These are phyloP conservation scores for Penicillium soppii DNA, from an alignment of 495 filamentous ascomycete species.

Conservation along the genomic window DNA sequence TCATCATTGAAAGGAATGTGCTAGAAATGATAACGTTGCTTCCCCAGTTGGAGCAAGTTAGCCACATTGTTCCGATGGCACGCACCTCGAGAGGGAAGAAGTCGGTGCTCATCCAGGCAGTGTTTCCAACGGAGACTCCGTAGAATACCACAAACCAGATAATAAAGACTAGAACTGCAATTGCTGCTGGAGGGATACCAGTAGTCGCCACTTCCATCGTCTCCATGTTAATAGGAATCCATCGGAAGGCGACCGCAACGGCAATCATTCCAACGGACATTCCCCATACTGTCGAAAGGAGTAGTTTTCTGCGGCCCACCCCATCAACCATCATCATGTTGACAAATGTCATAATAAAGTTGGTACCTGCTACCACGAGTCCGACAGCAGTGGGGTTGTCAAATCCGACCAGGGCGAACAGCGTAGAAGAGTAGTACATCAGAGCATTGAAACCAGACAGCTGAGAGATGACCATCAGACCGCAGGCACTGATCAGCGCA, in stretches of 20 bases:
- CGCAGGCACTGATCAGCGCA: constrained; percentile 50
- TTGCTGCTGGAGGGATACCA: constrained; percentile 33
- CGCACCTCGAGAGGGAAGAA: constrained; percentile 54
- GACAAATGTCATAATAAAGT: constrained; percentile 52
- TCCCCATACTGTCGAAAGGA: constrained; percentile 50
- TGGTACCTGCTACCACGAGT: constrained; percentile 50
- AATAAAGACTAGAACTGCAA: constrained; percentile 47
- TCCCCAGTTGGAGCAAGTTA: constrained; percentile 51
- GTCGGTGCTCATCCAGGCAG: constrained; percentile 51
- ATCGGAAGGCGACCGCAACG: constrained; percentile 50
- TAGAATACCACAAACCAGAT: constrained; percentile 51
- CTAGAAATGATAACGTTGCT: constrained; percentile 53
- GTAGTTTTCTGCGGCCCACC: constrained; percentile 48
- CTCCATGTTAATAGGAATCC: constrained; percentile 45
- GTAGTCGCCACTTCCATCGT: constrained; percentile 18
- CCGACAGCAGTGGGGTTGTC: constrained; percentile 51
- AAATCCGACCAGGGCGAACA: constrained; percentile 55
- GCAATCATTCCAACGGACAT: constrained; percentile 41
- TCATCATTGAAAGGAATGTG: constrained; percentile 52
- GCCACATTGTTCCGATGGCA: constrained; percentile 53
- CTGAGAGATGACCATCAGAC: constrained; percentile 49
- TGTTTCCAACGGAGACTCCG: constrained; percentile 46
- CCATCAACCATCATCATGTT: constrained; percentile 51
- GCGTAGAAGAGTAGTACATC: constrained; percentile 53
- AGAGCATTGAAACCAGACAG: constrained; percentile 50